These are phyloP conservation scores for Pyrenochaeta sp. DNA, from an alignment of 2,329 filamentous ascomycete species.

Conservation along the genomic window DNA sequence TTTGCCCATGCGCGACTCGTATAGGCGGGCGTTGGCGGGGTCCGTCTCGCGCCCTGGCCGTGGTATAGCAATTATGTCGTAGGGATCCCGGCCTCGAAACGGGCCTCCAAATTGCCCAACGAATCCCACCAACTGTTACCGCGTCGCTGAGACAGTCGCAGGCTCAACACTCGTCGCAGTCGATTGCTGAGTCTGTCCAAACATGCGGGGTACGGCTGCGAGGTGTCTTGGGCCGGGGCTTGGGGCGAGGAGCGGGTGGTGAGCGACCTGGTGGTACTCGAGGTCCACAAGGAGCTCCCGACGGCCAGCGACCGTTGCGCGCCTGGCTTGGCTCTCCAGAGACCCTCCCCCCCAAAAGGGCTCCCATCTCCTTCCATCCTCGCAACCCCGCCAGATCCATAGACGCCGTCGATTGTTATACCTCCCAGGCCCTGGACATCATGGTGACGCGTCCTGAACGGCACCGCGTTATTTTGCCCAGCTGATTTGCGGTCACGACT, in stretches of 20 bases:
- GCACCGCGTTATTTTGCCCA: background rate
- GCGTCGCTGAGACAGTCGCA: background rate
- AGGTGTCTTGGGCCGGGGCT: background rate
- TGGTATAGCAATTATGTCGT: constrained; percentile 31
- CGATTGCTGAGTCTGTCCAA: constrained; percentile 9
- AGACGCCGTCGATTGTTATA: background rate
- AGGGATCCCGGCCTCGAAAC: constrained; percentile 41
- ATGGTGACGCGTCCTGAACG: background rate
- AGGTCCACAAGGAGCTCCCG: background rate
- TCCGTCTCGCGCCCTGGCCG: constrained; percentile 30
- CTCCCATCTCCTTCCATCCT: background rate
- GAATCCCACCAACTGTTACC: constrained; percentile 4
- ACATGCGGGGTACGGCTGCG: constrained; percentile 17
- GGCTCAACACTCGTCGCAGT: constrained; percentile 10
- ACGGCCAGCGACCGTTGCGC: constrained; percentile 7
- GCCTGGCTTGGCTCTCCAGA: background rate
- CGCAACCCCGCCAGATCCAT: background rate
- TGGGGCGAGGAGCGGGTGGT: background rate
- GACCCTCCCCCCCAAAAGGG: background rate
- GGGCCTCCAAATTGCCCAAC: constrained; percentile 26
- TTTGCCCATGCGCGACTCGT: constrained; percentile 30
- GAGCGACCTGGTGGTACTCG: constrained; percentile 4
- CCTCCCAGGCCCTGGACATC: background rate
- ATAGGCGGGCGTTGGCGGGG: constrained; percentile 27
- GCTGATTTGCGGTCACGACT: background rate